These are phyloP conservation scores for Phlebiopsis flavidoalba DNA, from an alignment of 768 basidiomycete species.

Conservation along the genomic window DNA sequence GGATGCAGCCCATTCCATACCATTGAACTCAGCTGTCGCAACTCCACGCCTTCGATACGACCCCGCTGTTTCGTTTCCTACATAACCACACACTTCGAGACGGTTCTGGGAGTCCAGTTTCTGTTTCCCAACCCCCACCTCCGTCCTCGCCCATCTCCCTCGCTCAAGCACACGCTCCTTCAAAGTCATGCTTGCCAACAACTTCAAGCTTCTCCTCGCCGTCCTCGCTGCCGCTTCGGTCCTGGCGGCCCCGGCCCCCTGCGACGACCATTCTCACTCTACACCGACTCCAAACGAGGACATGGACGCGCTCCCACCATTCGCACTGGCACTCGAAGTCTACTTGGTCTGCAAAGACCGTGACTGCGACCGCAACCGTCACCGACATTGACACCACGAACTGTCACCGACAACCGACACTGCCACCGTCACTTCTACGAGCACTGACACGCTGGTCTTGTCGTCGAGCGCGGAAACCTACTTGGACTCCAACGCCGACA, in stretches of 20 bases:
- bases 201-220: slow-evolving; percentile 11
- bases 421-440: no score
- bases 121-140: not conserved
- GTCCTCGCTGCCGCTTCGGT: slow-evolving; percentile 6
- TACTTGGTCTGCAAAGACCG: no score
- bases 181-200: not conserved
- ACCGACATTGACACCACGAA: no score
- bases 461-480: no score
- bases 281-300: no score
- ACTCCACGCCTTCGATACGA: not conserved
- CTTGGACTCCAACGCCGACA: slow-evolving; percentile 5
- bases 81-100: not conserved
- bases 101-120: not conserved
- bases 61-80: not conserved
- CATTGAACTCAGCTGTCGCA: not conserved
- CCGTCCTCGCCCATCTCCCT: not conserved
- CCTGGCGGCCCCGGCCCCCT: slow-evolving; percentile 2
- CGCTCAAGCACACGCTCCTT: not conserved
- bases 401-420: no score
- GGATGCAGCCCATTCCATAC: no score
- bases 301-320: no score
- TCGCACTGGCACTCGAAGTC: no score
- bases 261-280: no score
- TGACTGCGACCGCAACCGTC: no score
- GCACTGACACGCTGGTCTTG: no score